Evolutionary conservation across 345 rosid species (phyloP), one percentile per base, ranked within the genome.

Genomic region (Ceriops tagal): DNA sequence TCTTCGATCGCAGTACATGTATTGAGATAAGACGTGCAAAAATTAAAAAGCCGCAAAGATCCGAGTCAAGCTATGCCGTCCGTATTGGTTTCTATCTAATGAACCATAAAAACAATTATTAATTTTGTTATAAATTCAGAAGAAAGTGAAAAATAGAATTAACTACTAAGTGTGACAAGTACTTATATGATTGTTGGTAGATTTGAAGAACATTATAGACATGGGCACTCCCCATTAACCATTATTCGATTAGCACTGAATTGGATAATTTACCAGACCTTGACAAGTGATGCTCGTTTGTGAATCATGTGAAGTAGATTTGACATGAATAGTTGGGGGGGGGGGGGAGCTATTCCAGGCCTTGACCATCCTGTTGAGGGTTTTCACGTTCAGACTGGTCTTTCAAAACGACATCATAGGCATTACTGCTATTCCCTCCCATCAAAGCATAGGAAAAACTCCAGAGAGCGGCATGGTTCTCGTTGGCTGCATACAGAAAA

Each of bases 401-500:
- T 32, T 52, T 37, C 26, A 51, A 49, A 71, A 52, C 72, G 71
- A 30, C 80, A 46, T 32, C 67, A 47, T 77, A 66, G 68, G 59
- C 63, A 5, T 27, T 62, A 58, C 13, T 34, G 15, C 52, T 53
- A 68, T 68, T 57, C 61, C 83, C 89, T 19, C 62, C 20, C 8
- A 28, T 39, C 5, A 86, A 73, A 37, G 79, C 77, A 20, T 67
- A 77, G 19, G 86, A 80, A 82, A 92, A 95, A 66, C 87, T 85
- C 99, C 98, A 95, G 0, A 95, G 82, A 24, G 92, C 84, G 16
- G 83, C 84, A 26, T 92, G 88, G 71, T 95, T 95, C 63, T 95
- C 93, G 27, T 85, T 75, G 66, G 28, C 88, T 85, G 58, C 72
- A 32, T 0, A 46, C 70, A 68, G 65, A 22, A 43, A 43, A 13